Evolutionary conservation across 2,329 filamentous ascomycete genomes (phyloP), one percentile per base, ranked within the genome.

Genomic region (Penicillium psychrosexuale): DNA sequence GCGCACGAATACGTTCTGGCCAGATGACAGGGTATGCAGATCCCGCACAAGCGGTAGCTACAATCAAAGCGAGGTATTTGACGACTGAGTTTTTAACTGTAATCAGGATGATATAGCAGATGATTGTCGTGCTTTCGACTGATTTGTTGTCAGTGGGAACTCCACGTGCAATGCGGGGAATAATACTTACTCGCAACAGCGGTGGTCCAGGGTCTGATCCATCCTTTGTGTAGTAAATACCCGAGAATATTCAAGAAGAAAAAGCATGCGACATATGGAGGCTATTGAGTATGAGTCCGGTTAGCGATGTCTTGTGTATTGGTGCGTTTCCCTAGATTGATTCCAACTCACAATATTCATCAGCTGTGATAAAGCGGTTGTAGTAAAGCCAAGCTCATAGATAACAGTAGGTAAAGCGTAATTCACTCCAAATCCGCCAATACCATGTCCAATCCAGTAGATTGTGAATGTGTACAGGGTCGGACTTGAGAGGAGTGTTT

Each of bases 11-110:
- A 1, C 75, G 70, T 57, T 77, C 75, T 8, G 74, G 75, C 75
- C 75, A 77, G 58, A 77, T 77, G 38, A 77, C 71, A 0, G 75
- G 74, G 53, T 75, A 77, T 6, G 73, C 73, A 5, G 72, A 76
- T 3, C 73, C 72, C 1, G 74, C 70, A 48, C 72, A 76, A 63
- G 64, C 57, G 0, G 60, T 63, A 5, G 64, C 72, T 5, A 76
- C 63, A 22, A 75, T 69, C 24, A 75, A 56, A 36, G 65, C 70
- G 8, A 75, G 50, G 46, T 75, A 75, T 51, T 72, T 72, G 33
- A 73, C 72, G 1, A 70, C 54, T 0, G 66, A 55, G 57, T 71
- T 73, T 2, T 43, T 39, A 3, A 75, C 69, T 0, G 69, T 73
- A 31, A 73, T 71, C 4, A 75, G 62, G 27, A 75, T 66, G 17